Conservation (phyloP, 768 basidiomycete species). For the Agaricus subrufescens region DNA sequence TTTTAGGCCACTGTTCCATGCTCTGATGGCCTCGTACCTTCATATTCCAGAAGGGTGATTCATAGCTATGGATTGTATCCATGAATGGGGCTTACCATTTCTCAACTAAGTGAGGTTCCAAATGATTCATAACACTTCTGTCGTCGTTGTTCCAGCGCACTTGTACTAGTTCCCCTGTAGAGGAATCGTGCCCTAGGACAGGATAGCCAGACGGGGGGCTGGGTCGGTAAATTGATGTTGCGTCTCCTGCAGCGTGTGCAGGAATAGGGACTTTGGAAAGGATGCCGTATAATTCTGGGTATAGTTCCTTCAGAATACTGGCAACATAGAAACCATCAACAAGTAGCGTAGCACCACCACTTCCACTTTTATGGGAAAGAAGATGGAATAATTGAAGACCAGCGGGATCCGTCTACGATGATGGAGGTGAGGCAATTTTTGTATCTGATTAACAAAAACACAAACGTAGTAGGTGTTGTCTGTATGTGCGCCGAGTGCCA, state of each 20-base stretch:
- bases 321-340: constrained; percentile 96
- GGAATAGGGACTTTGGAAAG: constrained; percentile 68
- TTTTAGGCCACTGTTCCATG: constrained; percentile 73
- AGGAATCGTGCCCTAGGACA: constrained; percentile 60
- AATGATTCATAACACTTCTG: constrained; percentile 69
- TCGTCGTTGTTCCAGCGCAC: constrained; percentile 97
- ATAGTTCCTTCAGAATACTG: constrained; percentile 63
- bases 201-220: constrained; percentile 61
- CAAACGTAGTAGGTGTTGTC: constrained; percentile 65
- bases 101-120: constrained; percentile 60
- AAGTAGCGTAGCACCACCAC: constrained; percentile 85
- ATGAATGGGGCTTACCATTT: constrained; percentile 48
- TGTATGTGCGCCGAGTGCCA: constrained; percentile 82
- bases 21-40: constrained; percentile 77
- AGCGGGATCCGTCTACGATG: constrained; percentile 77
- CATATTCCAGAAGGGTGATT: not conserved
- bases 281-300: constrained; percentile 67
- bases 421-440: not conserved
- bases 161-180: constrained; percentile 59
- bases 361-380: constrained; percentile 74
- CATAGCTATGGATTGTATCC: not conserved
- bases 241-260: constrained; percentile 87
- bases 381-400: constrained; percentile 97
- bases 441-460: constrained; percentile 5
- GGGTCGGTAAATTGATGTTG: constrained; percentile 49